These are phyloP conservation scores for Penicillium alfredii DNA, from an alignment of 495 filamentous ascomycete genomes.

Conservation along the genomic window DNA sequence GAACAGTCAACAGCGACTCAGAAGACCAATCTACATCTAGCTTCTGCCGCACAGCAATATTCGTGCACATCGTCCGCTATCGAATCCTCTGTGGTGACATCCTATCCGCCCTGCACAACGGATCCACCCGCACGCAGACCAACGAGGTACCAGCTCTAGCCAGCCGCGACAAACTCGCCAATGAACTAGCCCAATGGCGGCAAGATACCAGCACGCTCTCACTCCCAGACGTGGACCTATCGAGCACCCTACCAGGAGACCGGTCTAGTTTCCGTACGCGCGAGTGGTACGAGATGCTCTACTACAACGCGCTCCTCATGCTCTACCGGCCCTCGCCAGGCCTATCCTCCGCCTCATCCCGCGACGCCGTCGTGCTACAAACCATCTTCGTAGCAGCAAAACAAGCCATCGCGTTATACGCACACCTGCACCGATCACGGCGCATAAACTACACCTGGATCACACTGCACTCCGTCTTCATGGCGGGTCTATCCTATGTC, in stretches of 20 bases:
- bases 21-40: too few relatives aligned
- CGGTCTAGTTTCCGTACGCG: conserved; percentile 17
- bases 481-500: conserved; percentile 22
- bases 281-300: conserved; percentile 26
- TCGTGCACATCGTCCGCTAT: conserved; percentile 20
- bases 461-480: conserved; percentile 21
- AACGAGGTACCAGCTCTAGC: conserved; percentile 1
- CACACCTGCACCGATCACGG: conserved; percentile 16
- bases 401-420: conserved; percentile 15
- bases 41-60: conserved; percentile 14
- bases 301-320: conserved; percentile 21
- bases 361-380: conserved; percentile 9
- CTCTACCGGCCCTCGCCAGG: conserved; percentile 21
- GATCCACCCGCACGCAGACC: background rate
- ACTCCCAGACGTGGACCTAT: too few relatives aligned
- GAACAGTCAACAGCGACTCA: conserved; percentile 1
- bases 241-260: too few relatives aligned
- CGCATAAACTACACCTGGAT: conserved; percentile 28
- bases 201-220: background rate
- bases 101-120: conserved; percentile 13
- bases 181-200: conserved; percentile 6
- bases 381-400: conserved; percentile 16
- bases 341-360: conserved; percentile 6
- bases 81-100: conserved; percentile 14
- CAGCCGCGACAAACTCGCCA: conserved; percentile 1